Percentiles rank a stretch among this genome's conserved stretches.
These are phyloP conservation scores for Eucalyptus globulus DNA, from an alignment of 345 rosid genomes.

Conservation along the genomic window DNA sequence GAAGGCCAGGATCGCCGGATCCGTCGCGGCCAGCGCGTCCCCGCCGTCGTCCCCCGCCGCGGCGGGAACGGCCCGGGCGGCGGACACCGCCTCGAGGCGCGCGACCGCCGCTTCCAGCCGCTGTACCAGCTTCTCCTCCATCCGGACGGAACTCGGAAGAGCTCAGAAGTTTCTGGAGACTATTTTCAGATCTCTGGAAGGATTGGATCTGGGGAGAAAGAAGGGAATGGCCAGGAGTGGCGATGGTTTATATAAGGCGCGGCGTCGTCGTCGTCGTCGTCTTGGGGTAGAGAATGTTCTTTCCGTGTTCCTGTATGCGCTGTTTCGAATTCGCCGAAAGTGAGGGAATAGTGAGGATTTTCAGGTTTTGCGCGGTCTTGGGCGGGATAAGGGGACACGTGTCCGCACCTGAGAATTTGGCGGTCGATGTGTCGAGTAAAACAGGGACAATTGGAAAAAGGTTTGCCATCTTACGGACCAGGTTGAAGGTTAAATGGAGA, in stretches of 20 bases:
- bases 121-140: slow-evolving; percentile 70
- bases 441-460: not conserved
- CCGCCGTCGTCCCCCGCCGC: slow-evolving; percentile 1
- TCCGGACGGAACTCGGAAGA: not conserved
- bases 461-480: not conserved
- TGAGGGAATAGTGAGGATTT: not conserved
- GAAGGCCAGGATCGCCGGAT: slow-evolving; percentile 75
- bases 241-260: not conserved
- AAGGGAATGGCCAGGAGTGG: not conserved
- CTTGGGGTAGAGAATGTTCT: not conserved
- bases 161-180: not conserved
- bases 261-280: not conserved
- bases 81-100: slow-evolving; percentile 59
- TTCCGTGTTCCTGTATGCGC: not conserved
- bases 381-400: not conserved
- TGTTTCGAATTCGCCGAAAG: not conserved
- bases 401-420: not conserved
- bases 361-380: not conserved
- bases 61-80: not conserved
- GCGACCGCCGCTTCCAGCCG: slow-evolving; percentile 79
- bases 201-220: not conserved
- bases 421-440: not conserved
- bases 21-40: slow-evolving; percentile 15
- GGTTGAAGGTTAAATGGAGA: not conserved
- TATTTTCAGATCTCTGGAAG: not conserved